Base-by-base conservation (phyloP, 257 asterid species). In the Agastache rugosa region DNA sequence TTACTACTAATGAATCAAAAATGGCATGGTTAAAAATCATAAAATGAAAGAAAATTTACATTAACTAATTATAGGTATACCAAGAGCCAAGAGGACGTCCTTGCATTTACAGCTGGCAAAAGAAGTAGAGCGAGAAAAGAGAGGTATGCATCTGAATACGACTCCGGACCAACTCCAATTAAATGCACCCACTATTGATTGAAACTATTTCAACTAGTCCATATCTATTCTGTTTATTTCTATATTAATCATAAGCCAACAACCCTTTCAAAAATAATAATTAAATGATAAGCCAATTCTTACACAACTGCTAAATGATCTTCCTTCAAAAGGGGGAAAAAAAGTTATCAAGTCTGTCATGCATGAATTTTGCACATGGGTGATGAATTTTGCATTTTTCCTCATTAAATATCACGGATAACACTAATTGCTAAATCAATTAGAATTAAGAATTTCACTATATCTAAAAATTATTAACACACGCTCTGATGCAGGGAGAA, bases 151-250 rank as follows among this genome's bases (percentile, higher is more conserved):
- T n/a, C 0, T 37, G 69, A 63, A 10, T 37, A 37, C 29, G 69
- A 63, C 69, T 16, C 19, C 17, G 31, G 25, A 63, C 69, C 69
- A 20, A 65, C 71, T 65, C 55, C 55, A 22, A 20, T 22, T 42
- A 41, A 65, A 65, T n/a, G 25, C 45, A 60, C 39, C 54, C 19
- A 25, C 19, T 23, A 5, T 58, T 31, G 19, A 39, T 63, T 44
- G 5, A 63, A 34, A 63, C 10, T n/a, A 39, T 39, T 31, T 61
- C 45, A n/a, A 14, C 3, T 9, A 23, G 6, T 23, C 8, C 37
- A 56, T 56, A 11, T 20, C 19, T 59, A 27, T n/a, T 59, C 22
- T 59, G 41, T 27, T 27, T 6, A 27, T 25, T 27, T 39, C 11
- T 6, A 59, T 16, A 47, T 47, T 47, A 47, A 14, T 12, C 1